phyloP scores from a whole-genome alignment of 2,329 filamentous ascomycete species.

The Colletotrichum sublineola region DNA sequence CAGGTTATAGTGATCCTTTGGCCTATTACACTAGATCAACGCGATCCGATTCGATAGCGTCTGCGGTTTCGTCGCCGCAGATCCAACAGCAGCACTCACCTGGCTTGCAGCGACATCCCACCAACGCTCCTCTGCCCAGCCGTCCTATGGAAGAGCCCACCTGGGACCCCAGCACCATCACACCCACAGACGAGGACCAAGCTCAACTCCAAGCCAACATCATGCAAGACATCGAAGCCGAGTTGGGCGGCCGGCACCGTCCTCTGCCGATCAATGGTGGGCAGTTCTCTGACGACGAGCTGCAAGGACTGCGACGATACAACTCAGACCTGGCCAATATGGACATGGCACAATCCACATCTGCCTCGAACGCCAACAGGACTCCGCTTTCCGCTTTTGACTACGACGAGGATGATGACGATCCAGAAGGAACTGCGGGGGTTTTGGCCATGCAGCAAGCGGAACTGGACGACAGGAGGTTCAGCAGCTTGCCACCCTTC shows the following conservation, averaged over 20 bases:
- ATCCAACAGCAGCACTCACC: slow-evolving; percentile 57
- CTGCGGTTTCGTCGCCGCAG: slow-evolving; percentile 61
- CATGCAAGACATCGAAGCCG: slow-evolving; percentile 70
- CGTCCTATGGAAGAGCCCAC: slow-evolving; percentile 62
- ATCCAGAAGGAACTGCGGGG: slow-evolving; percentile 88
- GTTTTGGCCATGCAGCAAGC: slow-evolving; percentile 86
- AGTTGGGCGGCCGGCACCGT: slow-evolving; percentile 59
- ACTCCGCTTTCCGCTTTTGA: slow-evolving; percentile 55
- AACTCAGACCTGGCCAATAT: slow-evolving; percentile 61
- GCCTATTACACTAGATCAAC: slow-evolving; percentile 59
- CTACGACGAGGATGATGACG: slow-evolving; percentile 79
- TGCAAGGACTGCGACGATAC: slow-evolving; percentile 62
- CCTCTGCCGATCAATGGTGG: slow-evolving; percentile 60
- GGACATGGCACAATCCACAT: slow-evolving; percentile 55
- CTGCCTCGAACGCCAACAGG: slow-evolving; percentile 56
- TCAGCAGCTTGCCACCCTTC: slow-evolving; percentile 61
- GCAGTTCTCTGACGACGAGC: slow-evolving; percentile 60
- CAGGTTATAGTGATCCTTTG: slow-evolving; percentile 64
- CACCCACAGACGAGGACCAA: slow-evolving; percentile 48
- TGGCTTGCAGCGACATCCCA: slow-evolving; percentile 69
- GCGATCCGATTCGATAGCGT: slow-evolving; percentile 65
- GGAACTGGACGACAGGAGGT: slow-evolving; percentile 79
- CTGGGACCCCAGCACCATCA: slow-evolving; percentile 56
- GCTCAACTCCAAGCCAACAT: slow-evolving; percentile 61
- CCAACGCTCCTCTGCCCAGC: slow-evolving; percentile 70